Evolutionary conservation across 2,329 filamentous ascomycete genomes (phyloP).

Genomic region (Zalaria sp.): DNA sequence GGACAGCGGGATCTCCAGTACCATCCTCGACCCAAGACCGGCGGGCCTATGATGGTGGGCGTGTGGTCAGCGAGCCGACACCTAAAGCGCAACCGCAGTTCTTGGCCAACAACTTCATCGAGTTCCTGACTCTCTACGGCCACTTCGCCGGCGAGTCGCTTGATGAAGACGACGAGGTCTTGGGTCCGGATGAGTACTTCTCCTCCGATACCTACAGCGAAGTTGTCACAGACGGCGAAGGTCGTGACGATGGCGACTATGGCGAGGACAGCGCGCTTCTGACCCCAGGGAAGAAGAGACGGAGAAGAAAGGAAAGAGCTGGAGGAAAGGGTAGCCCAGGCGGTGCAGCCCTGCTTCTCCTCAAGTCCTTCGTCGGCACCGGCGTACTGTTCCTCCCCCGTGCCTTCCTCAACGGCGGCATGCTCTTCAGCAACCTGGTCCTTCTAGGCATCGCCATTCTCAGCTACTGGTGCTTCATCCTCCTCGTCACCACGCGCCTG

Average conservation of each 20-base stretch:
- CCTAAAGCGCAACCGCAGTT: conserved; percentile 40
- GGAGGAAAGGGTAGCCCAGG: conserved; percentile 65
- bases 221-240: conserved; percentile 25
- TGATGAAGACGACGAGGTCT: conserved; percentile 86
- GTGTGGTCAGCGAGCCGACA: conserved; percentile 8
- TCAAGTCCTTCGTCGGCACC: conserved; percentile 97
- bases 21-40: conserved; percentile 27
- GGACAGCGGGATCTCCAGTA: conserved; percentile 47
- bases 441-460: conserved; percentile 72
- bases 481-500: conserved; percentile 75
- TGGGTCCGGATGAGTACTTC: conserved; percentile 84
- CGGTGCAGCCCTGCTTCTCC: conserved; percentile 68
- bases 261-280: conserved; percentile 80
- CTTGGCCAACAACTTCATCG: conserved; percentile 85
- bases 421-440: conserved; percentile 90
- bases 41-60: conserved; percentile 15
- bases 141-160: conserved; percentile 96
- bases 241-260: conserved; percentile 58
- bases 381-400: conserved; percentile 86
- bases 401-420: conserved; percentile 89
- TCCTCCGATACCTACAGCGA: conserved; percentile 57
- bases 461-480: conserved; percentile 95
- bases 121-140: conserved; percentile 88
- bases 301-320: conserved; percentile 62
- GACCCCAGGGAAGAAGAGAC: conserved; percentile 51